phyloP scores from a whole-genome alignment of 768 basidiomycete species.

The Hypholoma fasciculare region DNA sequence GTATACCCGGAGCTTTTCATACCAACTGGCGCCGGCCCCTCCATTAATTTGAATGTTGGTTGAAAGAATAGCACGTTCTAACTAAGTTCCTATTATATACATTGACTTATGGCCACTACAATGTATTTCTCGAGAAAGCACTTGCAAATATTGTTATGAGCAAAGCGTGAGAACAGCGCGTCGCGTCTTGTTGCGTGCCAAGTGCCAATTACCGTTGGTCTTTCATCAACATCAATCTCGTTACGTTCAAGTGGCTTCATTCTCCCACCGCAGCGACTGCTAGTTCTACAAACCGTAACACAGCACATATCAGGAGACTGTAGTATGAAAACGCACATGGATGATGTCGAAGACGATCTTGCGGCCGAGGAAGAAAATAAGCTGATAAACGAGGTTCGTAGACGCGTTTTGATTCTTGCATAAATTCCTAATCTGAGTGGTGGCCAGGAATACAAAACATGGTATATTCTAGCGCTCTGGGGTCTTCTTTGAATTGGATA shows the following conservation, averaged over 20 bases:
- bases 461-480: conserved; percentile 40
- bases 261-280: background rate
- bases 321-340: conserved; percentile 50
- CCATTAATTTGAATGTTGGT: conserved; percentile 3
- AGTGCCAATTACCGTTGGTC: conserved; percentile 1
- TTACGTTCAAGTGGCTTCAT: background rate
- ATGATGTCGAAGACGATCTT: conserved; percentile 79
- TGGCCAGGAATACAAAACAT: conserved; percentile 80
- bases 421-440: background rate
- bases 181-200: conserved; percentile 30
- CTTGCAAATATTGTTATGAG: background rate
- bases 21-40: background rate
- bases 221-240: conserved; percentile 8
- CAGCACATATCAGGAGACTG: background rate
- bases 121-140: background rate
- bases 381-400: conserved; percentile 77
- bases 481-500: background rate
- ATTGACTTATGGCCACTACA: background rate
- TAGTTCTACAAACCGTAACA: background rate
- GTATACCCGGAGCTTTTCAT: conserved; percentile 2
- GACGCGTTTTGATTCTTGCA: conserved; percentile 15
- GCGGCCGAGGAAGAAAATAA: conserved; percentile 88
- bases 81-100: background rate
- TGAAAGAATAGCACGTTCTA: background rate
- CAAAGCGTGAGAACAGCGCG: conserved; percentile 42